Percentiles rank a stretch among this genome's conserved stretches.
Evolutionary conservation across 1,284 basidiomycete genomes (phyloP).

Genomic region (Apiotrichum mycotoxinovorans): DNA sequence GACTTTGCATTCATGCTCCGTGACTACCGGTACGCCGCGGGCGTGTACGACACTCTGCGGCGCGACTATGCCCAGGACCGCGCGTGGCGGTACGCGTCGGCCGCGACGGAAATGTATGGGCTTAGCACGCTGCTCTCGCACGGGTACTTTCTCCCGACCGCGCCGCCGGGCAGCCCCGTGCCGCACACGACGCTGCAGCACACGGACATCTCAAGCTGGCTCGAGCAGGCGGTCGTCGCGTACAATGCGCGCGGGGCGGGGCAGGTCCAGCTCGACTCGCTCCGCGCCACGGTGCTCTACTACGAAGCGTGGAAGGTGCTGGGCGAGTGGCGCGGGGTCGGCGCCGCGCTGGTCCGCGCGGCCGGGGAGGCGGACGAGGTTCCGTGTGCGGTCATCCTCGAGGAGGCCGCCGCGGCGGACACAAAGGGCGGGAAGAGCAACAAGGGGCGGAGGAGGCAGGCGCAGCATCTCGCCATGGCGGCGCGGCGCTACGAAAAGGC

Average conservation of each 20-base stretch:
- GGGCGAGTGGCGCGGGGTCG: conserved; percentile 45
- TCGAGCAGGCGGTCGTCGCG: conserved; percentile 46
- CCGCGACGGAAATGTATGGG: conserved; percentile 51
- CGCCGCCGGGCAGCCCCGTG: conserved; percentile 25
- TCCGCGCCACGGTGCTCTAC: conserved; percentile 49
- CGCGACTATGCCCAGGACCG: conserved; percentile 60
- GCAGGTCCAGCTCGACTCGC: conserved; percentile 47
- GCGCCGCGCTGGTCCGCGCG: conserved; percentile 40
- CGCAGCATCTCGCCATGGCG: conserved; percentile 53
- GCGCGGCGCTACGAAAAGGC: conserved; percentile 55
- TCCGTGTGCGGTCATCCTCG: conserved; percentile 53
- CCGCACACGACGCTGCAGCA: conserved; percentile 45
- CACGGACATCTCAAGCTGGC: conserved; percentile 45
- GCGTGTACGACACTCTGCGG: conserved; percentile 79
- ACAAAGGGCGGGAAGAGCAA: conserved; percentile 39
- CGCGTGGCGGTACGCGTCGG: conserved; percentile 48
- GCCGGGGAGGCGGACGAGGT: conserved; percentile 54
- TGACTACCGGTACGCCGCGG: conserved; percentile 78
- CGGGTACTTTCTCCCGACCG: conserved; percentile 39
- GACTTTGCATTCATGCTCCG: conserved; percentile 92
- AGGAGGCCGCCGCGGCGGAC: conserved; percentile 54
- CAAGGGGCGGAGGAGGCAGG: conserved; percentile 47
- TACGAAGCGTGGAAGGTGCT: conserved; percentile 49
- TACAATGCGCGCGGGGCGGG: conserved; percentile 31
- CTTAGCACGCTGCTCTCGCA: conserved; percentile 43